Evolutionary conservation across 2,329 filamentous ascomycete genomes (phyloP).

Genomic region (Colletotrichum noveboracense): DNA sequence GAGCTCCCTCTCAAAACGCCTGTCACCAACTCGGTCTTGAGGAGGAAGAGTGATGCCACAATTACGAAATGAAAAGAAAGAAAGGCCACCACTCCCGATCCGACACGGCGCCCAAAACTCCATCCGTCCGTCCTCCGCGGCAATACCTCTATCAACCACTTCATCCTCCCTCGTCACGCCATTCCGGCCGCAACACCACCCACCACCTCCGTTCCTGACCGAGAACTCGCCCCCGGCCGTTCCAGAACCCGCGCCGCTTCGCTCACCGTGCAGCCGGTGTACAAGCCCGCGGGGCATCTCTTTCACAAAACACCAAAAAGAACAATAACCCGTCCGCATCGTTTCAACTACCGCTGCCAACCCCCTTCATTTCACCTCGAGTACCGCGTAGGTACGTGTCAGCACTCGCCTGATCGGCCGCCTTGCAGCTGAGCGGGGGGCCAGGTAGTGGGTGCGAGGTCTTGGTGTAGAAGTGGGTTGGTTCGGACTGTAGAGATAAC

Average conservation of each 20-base stretch:
- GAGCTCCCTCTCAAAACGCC: neutral
- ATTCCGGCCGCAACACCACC: neutral
- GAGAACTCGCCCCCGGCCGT: neutral
- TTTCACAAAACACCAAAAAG: neutral
- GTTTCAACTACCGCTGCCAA: neutral
- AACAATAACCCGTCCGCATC: neutral
- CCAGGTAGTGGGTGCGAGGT: neutral
- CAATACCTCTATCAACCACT: neutral
- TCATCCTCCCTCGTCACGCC: neutral
- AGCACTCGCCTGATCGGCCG: neutral
- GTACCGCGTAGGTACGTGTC: neutral
- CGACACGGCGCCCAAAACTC: neutral
- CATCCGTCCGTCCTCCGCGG: neutral
- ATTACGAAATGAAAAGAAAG: neutral
- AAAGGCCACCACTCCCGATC: neutral
- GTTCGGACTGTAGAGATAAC: neutral
- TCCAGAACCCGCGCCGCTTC: neutral
- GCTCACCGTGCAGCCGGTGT: slow-evolving; percentile 4
- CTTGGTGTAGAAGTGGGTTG: neutral
- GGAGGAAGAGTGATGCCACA: neutral
- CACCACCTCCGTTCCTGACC: neutral
- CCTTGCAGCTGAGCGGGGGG: neutral
- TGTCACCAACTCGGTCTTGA: neutral
- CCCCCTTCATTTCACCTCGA: neutral
- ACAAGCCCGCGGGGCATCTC: neutral